Percentiles rank a stretch among this genome's conserved stretches.
Conservation (phyloP, 78 protist genomes). For the Dictyostelium citrinum region DNA sequence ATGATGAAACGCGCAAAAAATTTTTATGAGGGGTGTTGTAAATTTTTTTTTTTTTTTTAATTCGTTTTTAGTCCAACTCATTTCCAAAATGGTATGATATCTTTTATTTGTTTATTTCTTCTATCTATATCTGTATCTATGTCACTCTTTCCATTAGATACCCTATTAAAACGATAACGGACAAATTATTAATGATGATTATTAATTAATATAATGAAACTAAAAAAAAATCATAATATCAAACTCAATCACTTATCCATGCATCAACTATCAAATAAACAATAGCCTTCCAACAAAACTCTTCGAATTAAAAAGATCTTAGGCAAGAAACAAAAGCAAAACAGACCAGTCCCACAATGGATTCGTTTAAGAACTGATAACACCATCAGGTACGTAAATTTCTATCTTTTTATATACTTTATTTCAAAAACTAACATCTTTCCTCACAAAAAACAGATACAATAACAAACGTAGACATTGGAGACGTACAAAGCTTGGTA, state of each 20-base stretch:
- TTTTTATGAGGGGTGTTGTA: not conserved
- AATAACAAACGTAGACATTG: slow-evolving; percentile 98
- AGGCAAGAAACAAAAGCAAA: slow-evolving; percentile 95
- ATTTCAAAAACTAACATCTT: no score
- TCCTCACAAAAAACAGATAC: slow-evolving; percentile 85
- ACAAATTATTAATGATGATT: no score
- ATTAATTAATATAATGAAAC: no score
- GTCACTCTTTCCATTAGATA: no score
- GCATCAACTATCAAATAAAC: no score
- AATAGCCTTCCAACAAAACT: slow-evolving; percentile 95
- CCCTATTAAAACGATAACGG: no score
- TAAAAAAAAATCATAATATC: not conserved
- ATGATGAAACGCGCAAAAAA: not conserved
- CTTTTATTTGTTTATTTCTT: not conserved
- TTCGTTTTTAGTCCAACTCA: not conserved
- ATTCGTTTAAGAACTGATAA: slow-evolving; percentile 97
- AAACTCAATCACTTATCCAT: not conserved
- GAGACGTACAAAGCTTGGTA: slow-evolving; percentile 98
- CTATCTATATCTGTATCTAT: not conserved
- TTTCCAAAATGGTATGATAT: not conserved
- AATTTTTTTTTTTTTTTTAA: not conserved
- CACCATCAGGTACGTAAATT: slow-evolving; percentile 94
- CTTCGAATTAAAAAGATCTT: slow-evolving; percentile 85
- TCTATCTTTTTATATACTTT: no score
- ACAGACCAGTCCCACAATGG: slow-evolving; percentile 98